Conservation (phyloP, 768 basidiomycete species). For the Leccinum truebloodii region DNA sequence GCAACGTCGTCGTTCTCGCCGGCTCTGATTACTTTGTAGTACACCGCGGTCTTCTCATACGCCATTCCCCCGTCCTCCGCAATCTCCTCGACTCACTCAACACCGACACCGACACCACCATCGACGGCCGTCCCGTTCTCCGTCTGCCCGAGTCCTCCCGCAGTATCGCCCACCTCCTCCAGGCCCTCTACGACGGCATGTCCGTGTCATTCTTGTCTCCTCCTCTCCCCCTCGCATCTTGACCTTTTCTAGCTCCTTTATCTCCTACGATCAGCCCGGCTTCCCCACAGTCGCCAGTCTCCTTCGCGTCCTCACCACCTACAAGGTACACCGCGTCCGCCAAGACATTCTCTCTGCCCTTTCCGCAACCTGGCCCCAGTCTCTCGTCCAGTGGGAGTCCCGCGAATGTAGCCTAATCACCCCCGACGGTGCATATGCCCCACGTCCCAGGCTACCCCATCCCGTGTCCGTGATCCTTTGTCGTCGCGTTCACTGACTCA, state of each 20-base stretch:
- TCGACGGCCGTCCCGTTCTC: conserved; percentile 62
- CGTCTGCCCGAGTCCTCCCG: conserved; percentile 54
- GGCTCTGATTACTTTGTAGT: conserved; percentile 64
- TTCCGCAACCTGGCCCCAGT: conserved; percentile 57
- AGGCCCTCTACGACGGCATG: conserved; percentile 73
- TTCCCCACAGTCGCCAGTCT: conserved; percentile 57
- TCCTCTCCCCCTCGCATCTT: conserved; percentile 13
- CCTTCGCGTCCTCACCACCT: conserved; percentile 64
- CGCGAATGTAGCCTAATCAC: conserved; percentile 61
- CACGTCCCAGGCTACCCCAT: conserved; percentile 58
- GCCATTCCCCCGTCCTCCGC: conserved; percentile 58
- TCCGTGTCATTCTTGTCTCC: conserved; percentile 34
- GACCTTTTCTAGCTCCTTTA: conserved; percentile 39
- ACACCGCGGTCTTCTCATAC: conserved; percentile 62
- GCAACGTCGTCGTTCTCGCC: conserved; percentile 65
- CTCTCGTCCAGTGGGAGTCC: conserved; percentile 64
- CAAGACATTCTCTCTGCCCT: conserved; percentile 57
- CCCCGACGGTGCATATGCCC: conserved; percentile 52
- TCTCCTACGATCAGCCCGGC: conserved; percentile 49
- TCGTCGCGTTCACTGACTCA: conserved; percentile 7
- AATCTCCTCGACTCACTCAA: conserved; percentile 37
- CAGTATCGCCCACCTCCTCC: conserved; percentile 59
- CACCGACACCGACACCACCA: conserved; percentile 20
- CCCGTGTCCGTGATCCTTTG: conserved; percentile 55
- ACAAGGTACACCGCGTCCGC: conserved; percentile 58